Evolutionary conservation across 2,329 filamentous ascomycete genomes (phyloP), one percentile per base, ranked within the genome.

Genomic region (Epichloe glyceriae): DNA sequence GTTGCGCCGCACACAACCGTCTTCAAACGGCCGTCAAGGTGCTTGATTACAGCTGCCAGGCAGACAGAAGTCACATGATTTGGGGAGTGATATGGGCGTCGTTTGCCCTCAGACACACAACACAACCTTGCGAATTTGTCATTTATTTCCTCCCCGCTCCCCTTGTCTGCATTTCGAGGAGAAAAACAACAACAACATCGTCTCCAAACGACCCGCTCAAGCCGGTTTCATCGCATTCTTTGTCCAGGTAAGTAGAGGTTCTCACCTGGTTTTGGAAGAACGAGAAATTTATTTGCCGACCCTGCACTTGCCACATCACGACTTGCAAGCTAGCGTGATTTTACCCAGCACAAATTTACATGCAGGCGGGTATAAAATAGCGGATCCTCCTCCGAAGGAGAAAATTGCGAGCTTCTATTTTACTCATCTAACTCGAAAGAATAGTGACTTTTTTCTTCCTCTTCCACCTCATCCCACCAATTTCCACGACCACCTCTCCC

Each of bases 221-320:
- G n/a, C 10, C 34, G 14, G 2, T 26, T 22, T 20, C 10, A 19
- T 34, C n/a, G 39, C 39, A 48, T 19, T 26, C 7, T 35, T 20
- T 7, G 8, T 19, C 37, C 26, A 49, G 26, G 39, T 48, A 12
- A 17, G 46, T 47, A 40, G n/a, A 26, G 6, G 30, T 33, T 43
- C 43, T 17, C 38, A 33, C 22, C 20, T 49, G 2, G 3, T 37
- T 20, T 37, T 22, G 30, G n/a, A 43, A 34, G 7, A 34, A 20
- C 40, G 47, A 35, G 33, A 49, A 49, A 49, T 22, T 35, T 37
- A 6, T 20, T 22, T 26, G 7, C 15, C 19, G 33, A 49, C 47
- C 47, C 47, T 40, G 47, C 47, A 49, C 47, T 38, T 44, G 47
- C 47, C 39, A 49, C 37, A 49, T 49, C 47, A 49, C 38, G 47